Evolutionary conservation across 2,329 filamentous ascomycete species (phyloP), one percentile per base, ranked within the genome.

Genomic region (Xylariomycetidae sp.): DNA sequence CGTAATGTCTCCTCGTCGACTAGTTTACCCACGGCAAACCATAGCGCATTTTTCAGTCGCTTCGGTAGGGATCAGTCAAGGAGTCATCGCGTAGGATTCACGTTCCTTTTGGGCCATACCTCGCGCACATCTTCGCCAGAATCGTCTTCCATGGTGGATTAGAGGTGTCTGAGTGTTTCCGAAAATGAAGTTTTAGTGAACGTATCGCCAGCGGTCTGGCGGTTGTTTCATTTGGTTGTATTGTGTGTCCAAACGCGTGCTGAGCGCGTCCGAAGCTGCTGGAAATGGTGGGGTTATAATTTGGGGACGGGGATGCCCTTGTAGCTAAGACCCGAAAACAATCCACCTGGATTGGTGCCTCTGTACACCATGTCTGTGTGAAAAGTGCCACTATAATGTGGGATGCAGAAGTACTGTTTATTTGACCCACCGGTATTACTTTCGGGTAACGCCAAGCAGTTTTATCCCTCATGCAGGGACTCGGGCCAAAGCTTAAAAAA

Each of bases 21-120:
- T 40, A 94, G 90, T 56, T 88, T 85, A 46, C 87, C 86, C 39
- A 94, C 77, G 16, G 81, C 77, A 53, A 83, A 83, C 88, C 88
- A 94, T 16, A 94, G 75, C 11, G 85, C 84, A 22, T 85, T 80
- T 68, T 94, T 94, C 50, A 92, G 75, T 43, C 82, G 80, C 82
- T 95, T 45, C 30, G 18, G 25, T 31, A 15, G 3, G 13, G 26
- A 23, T 47, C 31, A 41, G 39, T 28, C 13, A 12, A 29, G 16
- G 19, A 22, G 29, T 8, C n/a, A 15, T 6, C 5, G 30, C 14
- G 20, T 20, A 26, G 27, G 10, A 19, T 3, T 29, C n/a, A n/a
- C n/a, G n/a, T n/a, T n/a, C n/a, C n/a, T n/a, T n/a, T 25, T 29
- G 19, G 8, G 11, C 23, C 33, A 37, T 15, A 60, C 52, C 42